Evolutionary conservation across 345 rosid species (phyloP).

Genomic region (Dimocarpus longan): DNA sequence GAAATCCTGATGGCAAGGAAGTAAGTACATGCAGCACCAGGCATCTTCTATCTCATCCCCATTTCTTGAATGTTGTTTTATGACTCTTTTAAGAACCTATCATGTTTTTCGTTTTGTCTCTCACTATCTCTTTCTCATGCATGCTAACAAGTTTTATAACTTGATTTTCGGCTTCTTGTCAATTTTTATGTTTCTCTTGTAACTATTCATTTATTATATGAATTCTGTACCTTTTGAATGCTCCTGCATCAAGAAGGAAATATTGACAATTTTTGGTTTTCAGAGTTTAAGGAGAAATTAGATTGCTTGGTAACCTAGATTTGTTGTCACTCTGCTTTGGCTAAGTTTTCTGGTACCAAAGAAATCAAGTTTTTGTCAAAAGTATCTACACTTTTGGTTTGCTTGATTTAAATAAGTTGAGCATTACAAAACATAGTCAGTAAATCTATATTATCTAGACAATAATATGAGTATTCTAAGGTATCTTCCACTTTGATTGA

Average conservation of each 20-base stretch:
- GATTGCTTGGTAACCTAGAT: neutral
- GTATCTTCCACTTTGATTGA: neutral
- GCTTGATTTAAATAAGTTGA: neutral
- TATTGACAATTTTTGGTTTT: neutral
- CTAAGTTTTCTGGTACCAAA: neutral
- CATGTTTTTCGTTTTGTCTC: neutral
- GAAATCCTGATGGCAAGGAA: conserved; percentile 97
- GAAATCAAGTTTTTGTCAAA: neutral
- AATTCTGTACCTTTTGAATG: neutral
- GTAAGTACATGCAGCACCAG: conserved; percentile 45
- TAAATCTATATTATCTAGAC: neutral
- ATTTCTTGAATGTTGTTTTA: neutral
- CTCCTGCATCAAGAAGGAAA: conserved; percentile 1
- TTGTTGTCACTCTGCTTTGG: neutral
- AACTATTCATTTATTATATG: neutral
- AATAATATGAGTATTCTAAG: neutral
- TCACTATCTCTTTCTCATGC: neutral
- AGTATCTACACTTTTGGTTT: neutral
- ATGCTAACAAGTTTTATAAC: neutral
- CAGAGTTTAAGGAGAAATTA: neutral
- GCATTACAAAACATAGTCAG: neutral
- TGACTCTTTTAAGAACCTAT: neutral
- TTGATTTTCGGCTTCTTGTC: neutral
- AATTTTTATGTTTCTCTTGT: conserved; percentile 3
- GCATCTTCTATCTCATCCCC: neutral